Base-by-base conservation (phyloP, 257 asterid species). In the Lavandula angustifolia region DNA sequence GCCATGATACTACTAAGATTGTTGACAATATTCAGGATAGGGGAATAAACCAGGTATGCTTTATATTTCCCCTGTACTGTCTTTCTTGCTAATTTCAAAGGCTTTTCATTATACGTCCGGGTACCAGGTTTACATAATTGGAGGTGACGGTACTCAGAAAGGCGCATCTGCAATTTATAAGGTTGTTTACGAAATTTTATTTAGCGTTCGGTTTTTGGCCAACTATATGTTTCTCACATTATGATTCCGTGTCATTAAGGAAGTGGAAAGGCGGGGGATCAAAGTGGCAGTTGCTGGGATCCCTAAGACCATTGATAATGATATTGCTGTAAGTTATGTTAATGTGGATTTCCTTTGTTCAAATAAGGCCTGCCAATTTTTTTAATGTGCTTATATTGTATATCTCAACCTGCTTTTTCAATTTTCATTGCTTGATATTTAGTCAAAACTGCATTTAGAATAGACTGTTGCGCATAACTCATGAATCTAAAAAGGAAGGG, bases 111-210 rank as follows among this genome's bases (percentile, higher is more conserved):
- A 43, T 34, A 6, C 59, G 62, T 67, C 54, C 52, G 72, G 56
- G 69, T 82, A 12, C 54, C 78, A 92, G 98, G 98, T 92, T 38
- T 92, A 92, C 84, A 89, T 92, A 65, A 92, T 92, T 74, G 98
- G 98, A 66, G 98, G 98, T 29, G 98, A 92, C 84, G 97, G 98
- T 61, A 92, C 98, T 62, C 98, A 89, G 59, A 92, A 87, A 80
- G 98, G 98, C 6, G 97, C 85, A 42, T 91, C 94, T 67, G 95
- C 92, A 69, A 92, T 92, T 66, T 89, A 73, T 67, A 75, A 87
- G 96, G 98, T 92, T 72, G 46, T 69, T 65, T 17, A 51, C 42
- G 1, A 54, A 48, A 22, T 22, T 62, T 35, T 41, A 12, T 72
- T 59, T 46, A 16, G 22, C 7, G 16, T 67, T 32, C 35, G 11